Base-by-base conservation (phyloP, 2,329 filamentous ascomycete species). In the Colletotrichum sublineola region DNA sequence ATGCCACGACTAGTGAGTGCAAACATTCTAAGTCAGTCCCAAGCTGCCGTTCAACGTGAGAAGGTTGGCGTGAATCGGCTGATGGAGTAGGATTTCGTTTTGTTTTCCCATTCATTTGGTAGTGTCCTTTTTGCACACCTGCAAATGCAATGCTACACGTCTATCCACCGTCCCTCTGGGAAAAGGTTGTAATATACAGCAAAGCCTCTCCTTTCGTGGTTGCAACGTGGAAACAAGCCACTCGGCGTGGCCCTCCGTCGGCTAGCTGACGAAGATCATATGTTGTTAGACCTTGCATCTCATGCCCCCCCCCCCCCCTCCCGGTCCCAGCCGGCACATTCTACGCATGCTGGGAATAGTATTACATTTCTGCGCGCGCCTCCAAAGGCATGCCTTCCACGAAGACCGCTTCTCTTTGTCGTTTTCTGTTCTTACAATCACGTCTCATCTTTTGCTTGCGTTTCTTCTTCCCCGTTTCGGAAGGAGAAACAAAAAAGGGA, bases 161-260 rank as follows among this genome's bases (percentile, higher is more conserved):
- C 66, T 72, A 69, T 69, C 46, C 68, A 48, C 20, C 52, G 20
- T n/a, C 58, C 15, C 18, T 24, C 14, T 15, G 50, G 12, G 24
- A 48, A 48, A 67, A 71, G n/a, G 20, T 48, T 18, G 60, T 74
- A 68, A 48, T 72, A 52, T 74, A 74, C 72, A 74, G 31, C 29
- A 58, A 71, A 64, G 50, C 55, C 53, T 53, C 33, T 9, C 1
- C 9, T 44, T 36, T 62, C 60, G 20, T 40, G 46, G 60, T 42
- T 67, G 55, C 48, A 18, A 46, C n/a, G 44, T 70, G 52, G 29
- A 53, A 40, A 40, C 24, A 60, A 33, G 46, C 48, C 63, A 46
- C 60, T 64, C 33, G 4, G 40, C 0, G 50, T 11, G 24, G 61
- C 55, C 31, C 67, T 46, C 38, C 38, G 31, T 64, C 46, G 46